Evolutionary conservation across 345 rosid genomes (phyloP).

Genomic region (Ricinus communis): DNA sequence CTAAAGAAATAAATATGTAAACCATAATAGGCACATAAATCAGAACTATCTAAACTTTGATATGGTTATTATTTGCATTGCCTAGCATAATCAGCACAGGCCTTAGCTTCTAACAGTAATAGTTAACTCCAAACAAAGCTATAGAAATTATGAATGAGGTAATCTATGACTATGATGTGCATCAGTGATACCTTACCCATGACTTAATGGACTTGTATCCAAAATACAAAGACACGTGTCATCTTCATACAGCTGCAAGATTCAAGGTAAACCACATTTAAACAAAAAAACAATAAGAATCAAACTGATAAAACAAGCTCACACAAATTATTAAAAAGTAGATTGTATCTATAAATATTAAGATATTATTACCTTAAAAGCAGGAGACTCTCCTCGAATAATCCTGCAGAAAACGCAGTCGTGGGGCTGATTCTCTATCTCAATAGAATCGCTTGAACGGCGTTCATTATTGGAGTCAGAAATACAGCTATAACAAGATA

Average conservation of each 20-base stretch:
- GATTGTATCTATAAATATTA: neutral
- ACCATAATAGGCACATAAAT: neutral
- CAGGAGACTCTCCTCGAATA: constrained; percentile 69
- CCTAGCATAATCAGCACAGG: neutral
- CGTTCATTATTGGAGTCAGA: constrained; percentile 22
- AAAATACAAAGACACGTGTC: constrained; percentile 81
- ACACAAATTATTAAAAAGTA: neutral
- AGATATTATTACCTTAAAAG: constrained; percentile 50
- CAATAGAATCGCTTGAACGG: constrained; percentile 3
- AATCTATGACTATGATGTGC: neutral
- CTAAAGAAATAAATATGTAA: neutral
- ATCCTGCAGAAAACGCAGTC: constrained; percentile 87
- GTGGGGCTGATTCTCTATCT: constrained; percentile 14
- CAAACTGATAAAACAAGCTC: no score
- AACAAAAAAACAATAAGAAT: no score
- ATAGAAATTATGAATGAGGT: no score
- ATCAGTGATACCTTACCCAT: constrained; percentile 81
- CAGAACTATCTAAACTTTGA: neutral
- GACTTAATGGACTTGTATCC: constrained; percentile 73
- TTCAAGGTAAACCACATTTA: neutral
- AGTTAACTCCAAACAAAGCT: no score
- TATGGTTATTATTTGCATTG: neutral
- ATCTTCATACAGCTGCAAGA: constrained; percentile 83
- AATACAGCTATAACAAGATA: constrained; percentile 41
- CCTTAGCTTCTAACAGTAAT: no score